Percentiles rank a stretch among this genome's conserved stretches.
Conservation (phyloP, 352 stramenopile genomes). For the Phytophthora quininea region DNA sequence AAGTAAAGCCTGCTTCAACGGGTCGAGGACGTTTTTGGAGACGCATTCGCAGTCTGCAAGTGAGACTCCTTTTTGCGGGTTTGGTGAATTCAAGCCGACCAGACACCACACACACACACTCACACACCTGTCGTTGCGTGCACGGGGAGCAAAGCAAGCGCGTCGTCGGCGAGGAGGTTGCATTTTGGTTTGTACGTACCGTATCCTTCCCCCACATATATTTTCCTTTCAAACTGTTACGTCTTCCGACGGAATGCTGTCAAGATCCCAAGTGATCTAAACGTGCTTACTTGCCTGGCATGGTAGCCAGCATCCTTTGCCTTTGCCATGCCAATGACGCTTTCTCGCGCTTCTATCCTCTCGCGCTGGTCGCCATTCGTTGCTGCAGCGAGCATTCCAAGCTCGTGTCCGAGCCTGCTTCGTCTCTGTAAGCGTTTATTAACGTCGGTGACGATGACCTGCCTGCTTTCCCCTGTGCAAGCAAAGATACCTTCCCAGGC, state of each 20-base stretch:
- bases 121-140: slow-evolving; percentile 1
- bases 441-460: neutral
- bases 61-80: neutral
- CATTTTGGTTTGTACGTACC: slow-evolving; percentile 39
- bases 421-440: neutral
- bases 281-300: neutral
- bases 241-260: slow-evolving; percentile 1
- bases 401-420: neutral
- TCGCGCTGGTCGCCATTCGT: neutral
- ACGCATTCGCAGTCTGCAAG: slow-evolving; percentile 4
- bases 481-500: neutral
- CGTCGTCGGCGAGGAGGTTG: slow-evolving; percentile 30
- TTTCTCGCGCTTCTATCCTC: neutral
- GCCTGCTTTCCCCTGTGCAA: neutral
- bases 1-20: slow-evolving; percentile 19
- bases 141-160: slow-evolving; percentile 6
- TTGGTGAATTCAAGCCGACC: too few species aligned
- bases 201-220: slow-evolving; percentile 35
- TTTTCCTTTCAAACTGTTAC: slow-evolving; percentile 6
- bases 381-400: neutral
- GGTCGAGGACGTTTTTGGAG: neutral
- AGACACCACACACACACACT: too few species aligned
- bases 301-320: neutral
- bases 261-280: too few species aligned
- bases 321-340: neutral